Evolutionary conservation across 176 grass and related monocot genomes (phyloP).

Genomic region (Lolium perenne): DNA sequence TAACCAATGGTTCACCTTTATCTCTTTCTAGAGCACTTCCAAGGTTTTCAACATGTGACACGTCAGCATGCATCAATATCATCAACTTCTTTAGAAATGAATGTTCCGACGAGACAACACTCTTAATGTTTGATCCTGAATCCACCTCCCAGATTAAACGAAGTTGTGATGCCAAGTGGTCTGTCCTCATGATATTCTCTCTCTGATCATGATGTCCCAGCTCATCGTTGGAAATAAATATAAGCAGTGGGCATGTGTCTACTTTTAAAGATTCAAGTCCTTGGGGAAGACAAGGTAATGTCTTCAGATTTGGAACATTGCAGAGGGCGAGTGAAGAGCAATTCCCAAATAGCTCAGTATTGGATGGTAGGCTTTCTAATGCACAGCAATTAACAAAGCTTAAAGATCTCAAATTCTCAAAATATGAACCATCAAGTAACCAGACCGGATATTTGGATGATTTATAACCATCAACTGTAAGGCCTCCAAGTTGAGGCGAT

Average conservation of each 20-base stretch:
- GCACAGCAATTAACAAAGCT: neutral
- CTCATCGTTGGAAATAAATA: neutral
- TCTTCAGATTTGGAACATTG: conserved; percentile 9
- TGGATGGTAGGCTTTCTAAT: neutral
- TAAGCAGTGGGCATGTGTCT: neutral
- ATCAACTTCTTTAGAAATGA: conserved; percentile 25
- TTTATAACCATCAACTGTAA: neutral
- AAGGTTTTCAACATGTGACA: neutral
- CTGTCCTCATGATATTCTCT: neutral
- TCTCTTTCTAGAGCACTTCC: neutral
- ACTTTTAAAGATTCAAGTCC: neutral
- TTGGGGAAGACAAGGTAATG: neutral
- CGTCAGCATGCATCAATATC: neutral
- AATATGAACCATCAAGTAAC: conserved; percentile 12
- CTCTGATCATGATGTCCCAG: neutral
- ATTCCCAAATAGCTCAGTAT: neutral
- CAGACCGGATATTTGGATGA: conserved; percentile 1
- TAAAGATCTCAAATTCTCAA: neutral
- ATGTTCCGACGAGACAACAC: neutral
- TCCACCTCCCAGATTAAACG: neutral
- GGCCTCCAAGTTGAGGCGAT: neutral
- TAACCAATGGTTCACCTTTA: neutral
- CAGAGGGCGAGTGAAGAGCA: fast-evolving
- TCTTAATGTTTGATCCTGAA: neutral
- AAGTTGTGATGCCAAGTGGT: neutral